Evolutionary conservation across 179 eudicot genomes (phyloP).

Genomic region (Corrigiola litoralis): DNA sequence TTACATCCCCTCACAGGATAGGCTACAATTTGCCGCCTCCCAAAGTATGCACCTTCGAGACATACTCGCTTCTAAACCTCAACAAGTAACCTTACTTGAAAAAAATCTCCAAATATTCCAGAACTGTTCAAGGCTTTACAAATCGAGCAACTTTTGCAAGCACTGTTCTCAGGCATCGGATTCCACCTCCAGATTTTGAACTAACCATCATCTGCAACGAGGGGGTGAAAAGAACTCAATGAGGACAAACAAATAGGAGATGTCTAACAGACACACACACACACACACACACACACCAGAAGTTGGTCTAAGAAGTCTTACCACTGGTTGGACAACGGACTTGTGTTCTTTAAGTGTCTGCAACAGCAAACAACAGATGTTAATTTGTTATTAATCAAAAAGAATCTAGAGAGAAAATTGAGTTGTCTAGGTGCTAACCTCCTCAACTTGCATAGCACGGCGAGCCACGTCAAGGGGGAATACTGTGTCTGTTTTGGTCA

Average conservation of each 20-base stretch:
- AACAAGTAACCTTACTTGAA: background rate
- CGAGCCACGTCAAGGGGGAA: slow-evolving; percentile 94
- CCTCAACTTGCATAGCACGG: slow-evolving; percentile 95
- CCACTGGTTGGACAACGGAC: slow-evolving; percentile 84
- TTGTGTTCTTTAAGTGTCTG: slow-evolving; percentile 74
- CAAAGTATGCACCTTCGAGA: background rate
- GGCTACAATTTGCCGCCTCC: background rate
- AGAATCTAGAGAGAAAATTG: background rate
- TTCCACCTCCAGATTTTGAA: slow-evolving; percentile 86
- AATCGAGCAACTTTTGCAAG: slow-evolving; percentile 64
- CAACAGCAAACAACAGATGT: slow-evolving; percentile 23
- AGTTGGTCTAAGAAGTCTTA: slow-evolving; percentile 28
- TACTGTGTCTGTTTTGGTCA: slow-evolving; percentile 84
- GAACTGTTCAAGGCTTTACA: slow-evolving; percentile 25
- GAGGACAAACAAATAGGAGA: background rate
- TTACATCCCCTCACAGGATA: too few species aligned
- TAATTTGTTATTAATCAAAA: slow-evolving; percentile 1
- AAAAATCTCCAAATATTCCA: background rate
- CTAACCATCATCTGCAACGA: slow-evolving; percentile 81
- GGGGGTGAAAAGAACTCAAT: background rate
- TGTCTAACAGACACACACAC: background rate
- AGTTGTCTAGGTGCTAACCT: slow-evolving; percentile 34
- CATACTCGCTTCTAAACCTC: background rate
- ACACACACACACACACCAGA: background rate
- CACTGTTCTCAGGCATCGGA: slow-evolving; percentile 73